Base-by-base conservation (phyloP, 2,329 filamentous ascomycete genomes). In the Claviceps sp. region DNA sequence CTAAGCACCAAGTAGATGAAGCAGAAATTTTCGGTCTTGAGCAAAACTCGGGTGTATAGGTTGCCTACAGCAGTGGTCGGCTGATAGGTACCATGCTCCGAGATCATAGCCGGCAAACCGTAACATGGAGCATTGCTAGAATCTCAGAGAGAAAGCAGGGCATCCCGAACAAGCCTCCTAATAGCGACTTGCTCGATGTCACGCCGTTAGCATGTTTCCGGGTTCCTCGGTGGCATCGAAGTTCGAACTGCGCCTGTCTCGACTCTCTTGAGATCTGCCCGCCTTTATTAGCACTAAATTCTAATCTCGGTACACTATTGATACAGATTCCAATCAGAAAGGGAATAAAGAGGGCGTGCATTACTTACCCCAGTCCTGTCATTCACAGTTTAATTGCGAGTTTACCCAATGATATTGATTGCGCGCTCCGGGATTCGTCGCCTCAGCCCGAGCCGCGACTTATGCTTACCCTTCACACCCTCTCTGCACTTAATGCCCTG, bases 391-490 rank as follows among this genome's bases (percentile, higher is more conserved):
- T 50, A 69, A 56, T 46, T 70, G 65, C 2, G 60, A 50, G 8
- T 68, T 63, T 14, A 75, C 69, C 73, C 73, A 76, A 4, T 60
- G 50, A 57, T 75, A 76, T 39, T 65, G 61, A 75, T 62, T 6
- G 72, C 72, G 24, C 71, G 66, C 52, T 75, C 73, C 1, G 73
- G 73, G 52, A 70, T 75, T 16, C 74, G 65, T 50, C 69, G 67
- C 1, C 64, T 66, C 13, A 70, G 60, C 1, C 68, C 68, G 19
- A 70, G 58, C 59, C 61, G 61, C n/a, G 67, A 65, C 53, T 65
- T 66, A 55, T 65, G 64, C 46, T 66, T 65, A 49, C 58, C 63
- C 46, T 70, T 67, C 30, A 64, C 61, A 30, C 6, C 7, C 52
- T 69, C 67, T 1, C 68, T 64, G 51, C 67, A 68, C 58, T 70